Percentiles rank a stretch among this genome's conserved stretches.
These are phyloP conservation scores for Phytophthora palmivora DNA, from an alignment of 352 stramenopile species.

Conservation along the genomic window DNA sequence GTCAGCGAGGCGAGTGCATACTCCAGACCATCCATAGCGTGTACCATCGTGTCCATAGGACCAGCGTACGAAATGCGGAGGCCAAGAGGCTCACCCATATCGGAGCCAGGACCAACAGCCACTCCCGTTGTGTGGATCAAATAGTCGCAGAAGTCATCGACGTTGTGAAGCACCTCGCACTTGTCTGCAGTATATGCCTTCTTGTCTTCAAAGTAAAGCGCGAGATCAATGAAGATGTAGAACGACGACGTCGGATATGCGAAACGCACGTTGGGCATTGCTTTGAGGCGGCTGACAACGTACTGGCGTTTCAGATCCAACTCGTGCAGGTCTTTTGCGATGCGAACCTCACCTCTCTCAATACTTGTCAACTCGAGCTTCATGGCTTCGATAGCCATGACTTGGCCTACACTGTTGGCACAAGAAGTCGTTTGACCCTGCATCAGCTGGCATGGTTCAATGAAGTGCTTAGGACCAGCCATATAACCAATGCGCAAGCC, in stretches of 20 bases:
- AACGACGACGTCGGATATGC: slow-evolving; percentile 95
- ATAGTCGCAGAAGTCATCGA: slow-evolving; percentile 90
- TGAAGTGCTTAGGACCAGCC: slow-evolving; percentile 69
- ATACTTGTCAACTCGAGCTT: slow-evolving; percentile 71
- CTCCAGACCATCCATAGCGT: slow-evolving; percentile 69
- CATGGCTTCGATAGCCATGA: slow-evolving; percentile 90
- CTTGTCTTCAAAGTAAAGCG: slow-evolving; percentile 66
- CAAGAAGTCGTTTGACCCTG: slow-evolving; percentile 97
- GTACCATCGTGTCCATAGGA: slow-evolving; percentile 84
- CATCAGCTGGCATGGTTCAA: slow-evolving; percentile 71
- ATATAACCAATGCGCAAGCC: slow-evolving; percentile 94
- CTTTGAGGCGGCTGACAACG: slow-evolving; percentile 77
- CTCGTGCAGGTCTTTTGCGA: slow-evolving; percentile 44
- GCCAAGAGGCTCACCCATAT: slow-evolving; percentile 92
- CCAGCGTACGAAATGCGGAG: slow-evolving; percentile 90
- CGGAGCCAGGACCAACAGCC: slow-evolving; percentile 95
- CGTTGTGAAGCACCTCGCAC: slow-evolving; percentile 43
- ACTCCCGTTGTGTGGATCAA: slow-evolving; percentile 92
- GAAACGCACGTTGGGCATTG: slow-evolving; percentile 91
- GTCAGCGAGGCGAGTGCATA: slow-evolving; percentile 38
- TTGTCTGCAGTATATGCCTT: slow-evolving; percentile 28
- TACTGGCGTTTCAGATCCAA: slow-evolving; percentile 90
- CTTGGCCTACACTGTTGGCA: slow-evolving; percentile 91
- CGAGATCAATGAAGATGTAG: slow-evolving; percentile 92
- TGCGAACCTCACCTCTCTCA: slow-evolving; percentile 44